These are phyloP conservation scores for Coleophoma crateriformis DNA, from an alignment of 2,329 filamentous ascomycete genomes.

Conservation along the genomic window DNA sequence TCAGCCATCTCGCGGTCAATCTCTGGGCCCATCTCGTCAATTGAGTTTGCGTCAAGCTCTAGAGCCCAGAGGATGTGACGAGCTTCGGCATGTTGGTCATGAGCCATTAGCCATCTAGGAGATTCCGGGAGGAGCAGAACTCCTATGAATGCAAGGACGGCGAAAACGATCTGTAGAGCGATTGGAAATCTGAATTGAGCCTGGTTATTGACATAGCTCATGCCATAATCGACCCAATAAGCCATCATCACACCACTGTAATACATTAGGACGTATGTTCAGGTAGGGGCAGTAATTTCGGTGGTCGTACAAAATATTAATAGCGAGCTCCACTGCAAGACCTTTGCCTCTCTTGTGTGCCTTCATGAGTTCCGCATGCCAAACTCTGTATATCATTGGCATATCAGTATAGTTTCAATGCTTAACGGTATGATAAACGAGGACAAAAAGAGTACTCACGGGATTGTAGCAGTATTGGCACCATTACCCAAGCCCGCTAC, in stretches of 20 bases:
- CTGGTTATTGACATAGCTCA: constrained; percentile 28
- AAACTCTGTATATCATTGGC: constrained; percentile 26
- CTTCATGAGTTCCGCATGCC: constrained; percentile 37
- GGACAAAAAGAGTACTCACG: constrained; percentile 13
- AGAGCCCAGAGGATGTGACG: constrained; percentile 28
- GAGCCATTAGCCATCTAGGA: constrained; percentile 25
- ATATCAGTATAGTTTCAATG: no score
- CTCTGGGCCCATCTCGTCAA: constrained; percentile 16
- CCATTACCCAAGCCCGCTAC: constrained; percentile 39
- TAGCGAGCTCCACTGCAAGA: constrained; percentile 26
- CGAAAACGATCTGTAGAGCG: constrained; percentile 37
- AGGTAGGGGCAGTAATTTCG: not conserved
- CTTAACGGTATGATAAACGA: no score
- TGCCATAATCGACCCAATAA: constrained; percentile 34
- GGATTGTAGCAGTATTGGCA: constrained; percentile 38
- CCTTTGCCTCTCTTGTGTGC: constrained; percentile 32
- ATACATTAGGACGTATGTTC: not conserved
- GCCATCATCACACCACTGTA: constrained; percentile 25
- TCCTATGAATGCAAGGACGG: constrained; percentile 28
- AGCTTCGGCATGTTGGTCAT: constrained; percentile 18
- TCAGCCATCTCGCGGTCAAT: constrained; percentile 24
- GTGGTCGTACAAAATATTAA: constrained; percentile 29
- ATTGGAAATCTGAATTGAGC: constrained; percentile 45
- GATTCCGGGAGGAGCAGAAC: constrained; percentile 30
- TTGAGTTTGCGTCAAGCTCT: constrained; percentile 22